These are phyloP conservation scores for Pistacia atlantica DNA, from an alignment of 345 rosid species.

Conservation along the genomic window DNA sequence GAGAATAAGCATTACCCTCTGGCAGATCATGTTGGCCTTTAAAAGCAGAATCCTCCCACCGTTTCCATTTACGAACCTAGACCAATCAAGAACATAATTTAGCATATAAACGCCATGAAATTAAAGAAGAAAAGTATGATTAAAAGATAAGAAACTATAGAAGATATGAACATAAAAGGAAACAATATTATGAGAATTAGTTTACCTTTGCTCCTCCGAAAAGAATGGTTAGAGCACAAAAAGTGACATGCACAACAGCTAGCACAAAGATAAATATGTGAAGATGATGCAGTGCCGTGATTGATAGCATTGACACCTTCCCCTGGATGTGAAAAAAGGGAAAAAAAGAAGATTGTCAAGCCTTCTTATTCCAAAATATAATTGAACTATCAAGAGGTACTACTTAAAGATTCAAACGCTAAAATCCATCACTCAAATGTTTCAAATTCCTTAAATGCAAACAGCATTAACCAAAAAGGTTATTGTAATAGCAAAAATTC, in stretches of 20 bases:
- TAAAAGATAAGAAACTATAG: neutral
- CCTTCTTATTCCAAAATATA: too few species aligned
- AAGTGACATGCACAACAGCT: constrained; percentile 63
- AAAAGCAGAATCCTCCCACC: constrained; percentile 56
- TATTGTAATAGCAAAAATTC: too few species aligned
- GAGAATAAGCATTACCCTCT: constrained; percentile 29
- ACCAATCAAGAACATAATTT: constrained; percentile 12
- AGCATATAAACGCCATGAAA: neutral
- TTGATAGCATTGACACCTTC: constrained; percentile 59
- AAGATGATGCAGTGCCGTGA: constrained; percentile 75
- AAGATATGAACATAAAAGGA: neutral
- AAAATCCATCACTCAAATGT: too few species aligned
- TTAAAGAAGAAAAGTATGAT: neutral
- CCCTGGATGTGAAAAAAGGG: constrained; percentile 47
- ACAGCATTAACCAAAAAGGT: too few species aligned
- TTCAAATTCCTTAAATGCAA: too few species aligned
- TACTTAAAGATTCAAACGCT: too few species aligned
- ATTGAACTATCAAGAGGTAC: too few species aligned
- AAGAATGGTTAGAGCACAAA: constrained; percentile 75
- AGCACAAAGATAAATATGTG: constrained; percentile 86
- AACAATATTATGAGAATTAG: too few species aligned
- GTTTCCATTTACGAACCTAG: constrained; percentile 62
- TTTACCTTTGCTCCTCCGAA: constrained; percentile 72
- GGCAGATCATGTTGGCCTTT: constrained; percentile 26
- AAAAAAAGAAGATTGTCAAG: neutral